Conservation (phyloP, 2,329 filamentous ascomycete genomes). For the Pestalotiopsis sp. region DNA sequence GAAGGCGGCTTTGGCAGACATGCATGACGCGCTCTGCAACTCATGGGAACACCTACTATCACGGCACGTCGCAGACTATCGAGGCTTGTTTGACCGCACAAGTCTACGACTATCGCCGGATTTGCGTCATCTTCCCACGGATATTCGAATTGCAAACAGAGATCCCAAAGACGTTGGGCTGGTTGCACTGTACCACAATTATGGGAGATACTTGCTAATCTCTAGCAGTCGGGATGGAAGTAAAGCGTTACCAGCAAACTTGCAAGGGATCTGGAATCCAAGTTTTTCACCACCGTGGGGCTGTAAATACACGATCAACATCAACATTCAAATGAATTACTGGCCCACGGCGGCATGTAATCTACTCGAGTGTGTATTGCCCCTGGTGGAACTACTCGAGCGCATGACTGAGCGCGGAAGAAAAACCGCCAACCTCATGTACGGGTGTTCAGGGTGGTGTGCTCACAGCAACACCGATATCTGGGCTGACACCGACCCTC, state of each 20-base stretch:
- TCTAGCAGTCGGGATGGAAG: constrained; percentile 17
- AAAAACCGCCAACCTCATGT: constrained; percentile 11
- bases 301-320: constrained; percentile 53
- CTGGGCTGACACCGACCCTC: constrained; percentile 18
- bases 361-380: constrained; percentile 12
- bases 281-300: constrained; percentile 47
- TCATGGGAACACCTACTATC: constrained; percentile 22
- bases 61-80: constrained; percentile 25
- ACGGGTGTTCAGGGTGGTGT: constrained; percentile 11
- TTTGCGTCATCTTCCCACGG: constrained; percentile 21
- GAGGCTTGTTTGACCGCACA: constrained; percentile 24
- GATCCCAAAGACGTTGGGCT: constrained; percentile 24
- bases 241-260: constrained; percentile 40
- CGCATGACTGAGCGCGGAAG: constrained; percentile 12
- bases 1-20: constrained; percentile 27
- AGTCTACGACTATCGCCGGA: constrained; percentile 28
- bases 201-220: constrained; percentile 23
- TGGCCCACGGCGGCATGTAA: constrained; percentile 39
- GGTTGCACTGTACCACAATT: constrained; percentile 21
- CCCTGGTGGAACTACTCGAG: constrained; percentile 13
- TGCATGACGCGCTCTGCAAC: constrained; percentile 22
- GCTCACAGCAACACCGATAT: constrained; percentile 12
- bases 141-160: constrained; percentile 19
- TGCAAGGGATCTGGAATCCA: constrained; percentile 49
- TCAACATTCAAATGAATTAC: constrained; percentile 58